phyloP scores from a whole-genome alignment of 129 eudicot genomes.

The Helianthus annuus region HanXRQr2.0-SUNRISE NC_035438.2:241285-241784 shows the following conservation, averaged over 20 bases:
- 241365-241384: conserved; percentile 90
- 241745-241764: conserved; percentile 79
- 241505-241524: conserved; percentile 87
- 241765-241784: conserved; percentile 86
- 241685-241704: conserved; percentile 81
- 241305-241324: conserved; percentile 93
- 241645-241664: conserved; percentile 74
- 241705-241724: conserved; percentile 75
- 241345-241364: conserved; percentile 75
- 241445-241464: conserved; percentile 94
- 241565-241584: conserved; percentile 94
- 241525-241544: conserved; percentile 58
- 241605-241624: conserved; percentile 86
- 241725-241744: conserved; percentile 67
- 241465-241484: conserved; percentile 84
- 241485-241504: conserved; percentile 86
- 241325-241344: conserved; percentile 81
- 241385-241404: conserved; percentile 67
- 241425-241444: conserved; percentile 74
- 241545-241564: conserved; percentile 77
- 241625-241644: conserved; percentile 72
- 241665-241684: conserved; percentile 69
- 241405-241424: conserved; percentile 69
- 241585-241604: conserved; percentile 70
- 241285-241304: conserved; percentile 75